A percentile compares a stretch with the other conserved stretches of the same genome.
Evolutionary conservation across 2,329 filamentous ascomycete species (phyloP).

Genomic region (Coniella vitis): DNA sequence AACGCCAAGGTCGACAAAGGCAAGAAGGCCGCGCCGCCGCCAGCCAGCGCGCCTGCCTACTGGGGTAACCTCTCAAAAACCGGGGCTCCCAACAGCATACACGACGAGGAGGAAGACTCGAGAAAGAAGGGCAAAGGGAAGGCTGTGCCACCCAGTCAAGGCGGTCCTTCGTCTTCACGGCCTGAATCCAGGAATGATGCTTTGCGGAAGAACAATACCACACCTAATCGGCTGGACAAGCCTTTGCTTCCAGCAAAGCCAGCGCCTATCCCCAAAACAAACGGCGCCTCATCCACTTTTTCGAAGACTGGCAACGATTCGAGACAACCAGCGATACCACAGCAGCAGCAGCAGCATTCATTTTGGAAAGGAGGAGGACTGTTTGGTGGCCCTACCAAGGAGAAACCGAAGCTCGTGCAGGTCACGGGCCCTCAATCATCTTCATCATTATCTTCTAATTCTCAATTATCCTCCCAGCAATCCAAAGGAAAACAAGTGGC

Average conservation of each 20-base stretch:
- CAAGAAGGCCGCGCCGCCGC: slow-evolving; percentile 4
- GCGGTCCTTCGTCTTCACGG: background rate
- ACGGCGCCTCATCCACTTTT: background rate
- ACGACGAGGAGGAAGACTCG: background rate
- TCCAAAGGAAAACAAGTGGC: background rate
- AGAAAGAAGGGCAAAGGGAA: background rate
- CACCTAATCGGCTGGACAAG: background rate
- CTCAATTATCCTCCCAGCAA: background rate
- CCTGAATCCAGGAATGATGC: background rate
- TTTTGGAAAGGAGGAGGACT: background rate
- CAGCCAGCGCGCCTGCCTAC: background rate
- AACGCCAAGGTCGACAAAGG: background rate
- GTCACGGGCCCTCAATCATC: background rate
- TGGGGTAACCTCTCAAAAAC: background rate
- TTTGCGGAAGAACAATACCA: slow-evolving; percentile 1
- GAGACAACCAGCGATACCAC: background rate
- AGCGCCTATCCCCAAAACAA: background rate
- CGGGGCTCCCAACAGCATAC: background rate
- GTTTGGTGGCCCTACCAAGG: background rate
- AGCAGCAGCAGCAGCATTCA: background rate
- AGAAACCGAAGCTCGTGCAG: background rate
- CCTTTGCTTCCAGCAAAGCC: background rate
- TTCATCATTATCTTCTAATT: background rate
- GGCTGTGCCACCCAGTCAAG: background rate
- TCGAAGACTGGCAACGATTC: background rate